phyloP scores from a whole-genome alignment of 768 basidiomycete species.

The Hygrocybe punicea region DNA sequence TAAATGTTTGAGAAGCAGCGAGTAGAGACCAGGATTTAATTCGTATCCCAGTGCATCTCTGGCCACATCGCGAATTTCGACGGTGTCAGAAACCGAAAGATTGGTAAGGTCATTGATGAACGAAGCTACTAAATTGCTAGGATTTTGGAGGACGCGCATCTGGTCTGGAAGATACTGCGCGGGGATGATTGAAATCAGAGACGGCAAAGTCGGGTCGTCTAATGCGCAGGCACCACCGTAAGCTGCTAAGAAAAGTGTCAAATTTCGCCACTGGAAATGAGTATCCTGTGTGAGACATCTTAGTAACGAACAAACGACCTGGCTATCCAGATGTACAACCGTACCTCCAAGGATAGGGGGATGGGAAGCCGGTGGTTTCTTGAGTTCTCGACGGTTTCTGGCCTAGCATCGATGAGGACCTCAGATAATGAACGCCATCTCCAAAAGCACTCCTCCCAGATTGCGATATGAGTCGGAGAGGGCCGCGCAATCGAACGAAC shows the following conservation, averaged over 20 bases:
- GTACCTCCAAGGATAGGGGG: conserved; percentile 5
- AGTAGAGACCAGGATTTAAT: conserved; percentile 66
- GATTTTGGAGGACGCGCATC: conserved; percentile 61
- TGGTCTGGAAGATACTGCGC: conserved; percentile 62
- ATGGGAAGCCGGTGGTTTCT: conserved; percentile 19
- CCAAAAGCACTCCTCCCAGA: conserved; percentile 82
- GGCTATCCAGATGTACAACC: neutral
- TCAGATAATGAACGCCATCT: conserved; percentile 69
- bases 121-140: conserved; percentile 53
- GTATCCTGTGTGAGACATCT: conserved; percentile 49
- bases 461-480: conserved; percentile 65
- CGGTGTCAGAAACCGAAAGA: conserved; percentile 58
- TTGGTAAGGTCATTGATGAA: conserved; percentile 72
- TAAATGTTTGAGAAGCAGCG: conserved; percentile 63
- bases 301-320: neutral
- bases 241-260: conserved; percentile 73
- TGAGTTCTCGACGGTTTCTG: conserved; percentile 31
- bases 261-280: conserved; percentile 80
- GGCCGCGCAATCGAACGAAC: conserved; percentile 62
- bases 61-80: conserved; percentile 71
- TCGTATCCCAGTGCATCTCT: conserved; percentile 80
- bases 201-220: conserved; percentile 49
- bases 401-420: conserved; percentile 43
- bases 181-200: conserved; percentile 54
- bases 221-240: conserved; percentile 63